These are phyloP conservation scores for Chara braunii DNA, from an alignment of 139 green algal genomes.

Conservation along the genomic window DNA sequence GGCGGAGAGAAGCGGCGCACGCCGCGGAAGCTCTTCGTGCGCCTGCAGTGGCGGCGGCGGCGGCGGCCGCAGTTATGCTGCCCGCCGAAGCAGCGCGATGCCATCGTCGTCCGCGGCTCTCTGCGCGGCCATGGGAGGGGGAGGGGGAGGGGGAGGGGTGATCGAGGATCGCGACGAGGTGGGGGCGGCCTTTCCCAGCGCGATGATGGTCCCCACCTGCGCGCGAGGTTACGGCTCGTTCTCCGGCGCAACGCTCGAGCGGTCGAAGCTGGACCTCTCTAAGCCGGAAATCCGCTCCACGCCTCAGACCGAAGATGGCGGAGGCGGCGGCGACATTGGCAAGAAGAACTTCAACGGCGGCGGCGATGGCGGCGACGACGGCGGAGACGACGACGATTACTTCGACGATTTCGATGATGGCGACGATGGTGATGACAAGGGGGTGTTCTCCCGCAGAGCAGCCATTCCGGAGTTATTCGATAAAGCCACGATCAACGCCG, in stretches of 20 bases:
- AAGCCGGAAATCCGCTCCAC: background rate
- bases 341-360: conserved; percentile 64
- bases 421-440: conserved; percentile 47
- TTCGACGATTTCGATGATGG: conserved; percentile 61
- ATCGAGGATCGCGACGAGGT: background rate
- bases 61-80: background rate
- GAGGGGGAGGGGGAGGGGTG: background rate
- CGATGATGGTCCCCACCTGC: conserved; percentile 32
- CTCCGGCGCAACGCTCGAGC: conserved; percentile 33
- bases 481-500: conserved; percentile 69
- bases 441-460: conserved; percentile 59
- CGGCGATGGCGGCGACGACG: conserved; percentile 67
- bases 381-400: conserved; percentile 89
- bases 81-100: background rate
- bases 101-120: background rate
- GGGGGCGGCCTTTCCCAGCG: background rate
- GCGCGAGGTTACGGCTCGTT: conserved; percentile 34
- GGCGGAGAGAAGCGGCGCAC: background rate
- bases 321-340: conserved; percentile 7
- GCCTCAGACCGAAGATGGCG: conserved; percentile 11
- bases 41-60: background rate
- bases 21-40: background rate
- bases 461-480: conserved; percentile 78
- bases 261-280: conserved; percentile 32
- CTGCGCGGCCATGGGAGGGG: background rate